Evolutionary conservation across 164 flowering plant species (phyloP).

Genomic region (Buxus sempervirens): DNA sequence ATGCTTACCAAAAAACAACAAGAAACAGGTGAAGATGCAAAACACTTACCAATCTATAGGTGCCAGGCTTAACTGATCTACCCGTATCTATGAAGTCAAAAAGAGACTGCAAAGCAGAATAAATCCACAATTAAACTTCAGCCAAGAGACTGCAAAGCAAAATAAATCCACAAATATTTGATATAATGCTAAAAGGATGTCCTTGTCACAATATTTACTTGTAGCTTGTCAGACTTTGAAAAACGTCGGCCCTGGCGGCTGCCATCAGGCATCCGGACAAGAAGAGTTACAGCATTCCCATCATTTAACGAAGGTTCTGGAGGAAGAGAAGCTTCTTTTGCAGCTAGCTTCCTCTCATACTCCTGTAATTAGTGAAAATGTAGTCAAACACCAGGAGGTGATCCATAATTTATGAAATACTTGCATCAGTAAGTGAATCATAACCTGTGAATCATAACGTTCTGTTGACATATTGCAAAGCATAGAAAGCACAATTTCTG

Average conservation of each 20-base stretch:
- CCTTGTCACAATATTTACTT: conserved; percentile 36
- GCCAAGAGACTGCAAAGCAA: conserved; percentile 25
- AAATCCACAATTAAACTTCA: neutral
- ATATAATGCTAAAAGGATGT: neutral
- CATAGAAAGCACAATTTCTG: neutral
- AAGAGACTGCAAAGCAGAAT: conserved; percentile 55
- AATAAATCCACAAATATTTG: neutral
- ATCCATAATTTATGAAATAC: neutral
- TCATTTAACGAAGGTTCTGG: conserved; percentile 72
- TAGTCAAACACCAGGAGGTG: conserved; percentile 2
- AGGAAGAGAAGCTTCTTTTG: conserved; percentile 86
- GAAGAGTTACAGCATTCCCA: conserved; percentile 77
- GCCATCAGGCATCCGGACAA: conserved; percentile 94
- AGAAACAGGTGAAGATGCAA: neutral
- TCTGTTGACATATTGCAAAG: neutral
- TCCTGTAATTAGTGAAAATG: conserved; percentile 45
- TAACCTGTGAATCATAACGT: no score
- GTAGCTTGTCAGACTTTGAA: conserved; percentile 69
- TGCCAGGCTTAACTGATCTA: conserved; percentile 73
- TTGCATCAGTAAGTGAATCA: neutral
- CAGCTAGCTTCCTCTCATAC: conserved; percentile 65
- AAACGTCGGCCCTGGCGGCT: conserved; percentile 87
- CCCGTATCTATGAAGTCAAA: conserved; percentile 89
- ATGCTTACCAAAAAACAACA: no score
- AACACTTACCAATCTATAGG: conserved; percentile 80